Conservation (phyloP, 2,329 filamentous ascomycete species). For the Paramyrothecium sp. region DNA sequence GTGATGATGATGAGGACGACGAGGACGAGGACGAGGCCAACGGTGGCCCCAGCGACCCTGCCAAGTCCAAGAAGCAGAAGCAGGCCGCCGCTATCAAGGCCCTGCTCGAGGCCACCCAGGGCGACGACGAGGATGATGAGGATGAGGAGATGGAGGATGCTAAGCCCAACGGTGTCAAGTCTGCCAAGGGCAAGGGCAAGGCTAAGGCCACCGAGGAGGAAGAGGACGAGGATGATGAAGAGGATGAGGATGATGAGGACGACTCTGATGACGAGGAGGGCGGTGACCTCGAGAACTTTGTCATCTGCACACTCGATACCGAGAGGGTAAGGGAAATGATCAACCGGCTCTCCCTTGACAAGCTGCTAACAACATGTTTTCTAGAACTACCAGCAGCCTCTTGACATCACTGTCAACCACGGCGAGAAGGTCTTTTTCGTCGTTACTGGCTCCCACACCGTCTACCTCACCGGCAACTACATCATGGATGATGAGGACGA, state of each 20-base stretch:
- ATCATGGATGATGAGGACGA: slow-evolving; percentile 69
- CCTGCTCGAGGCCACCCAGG: slow-evolving; percentile 67
- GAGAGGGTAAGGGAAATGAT: slow-evolving; percentile 65
- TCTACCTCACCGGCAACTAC: slow-evolving; percentile 96
- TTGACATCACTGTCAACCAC: slow-evolving; percentile 89
- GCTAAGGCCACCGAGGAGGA: slow-evolving; percentile 64
- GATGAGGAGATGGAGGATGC: slow-evolving; percentile 75
- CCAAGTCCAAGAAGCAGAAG: slow-evolving; percentile 84
- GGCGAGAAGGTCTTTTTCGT: slow-evolving; percentile 91
- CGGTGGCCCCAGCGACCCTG: slow-evolving; percentile 86
- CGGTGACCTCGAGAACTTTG: slow-evolving; percentile 79
- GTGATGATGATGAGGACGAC: slow-evolving; percentile 50
- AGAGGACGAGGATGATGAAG: slow-evolving; percentile 54
- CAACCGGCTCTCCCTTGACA: no score
- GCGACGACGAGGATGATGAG: slow-evolving; percentile 55
- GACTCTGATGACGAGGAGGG: slow-evolving; percentile 63
- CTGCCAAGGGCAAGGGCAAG: slow-evolving; percentile 66
- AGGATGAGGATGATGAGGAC: slow-evolving; percentile 59
- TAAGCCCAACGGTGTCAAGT: slow-evolving; percentile 54
- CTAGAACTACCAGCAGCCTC: slow-evolving; percentile 90
- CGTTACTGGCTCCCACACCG: slow-evolving; percentile 82
- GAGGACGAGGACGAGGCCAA: slow-evolving; percentile 69
- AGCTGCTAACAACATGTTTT: slow-evolving; percentile 13
- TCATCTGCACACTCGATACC: slow-evolving; percentile 93
- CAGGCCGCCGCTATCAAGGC: slow-evolving; percentile 75